These are phyloP conservation scores for Arthrobotrys entomopaga DNA, from an alignment of 2,329 filamentous ascomycete species.

Conservation along the genomic window DNA sequence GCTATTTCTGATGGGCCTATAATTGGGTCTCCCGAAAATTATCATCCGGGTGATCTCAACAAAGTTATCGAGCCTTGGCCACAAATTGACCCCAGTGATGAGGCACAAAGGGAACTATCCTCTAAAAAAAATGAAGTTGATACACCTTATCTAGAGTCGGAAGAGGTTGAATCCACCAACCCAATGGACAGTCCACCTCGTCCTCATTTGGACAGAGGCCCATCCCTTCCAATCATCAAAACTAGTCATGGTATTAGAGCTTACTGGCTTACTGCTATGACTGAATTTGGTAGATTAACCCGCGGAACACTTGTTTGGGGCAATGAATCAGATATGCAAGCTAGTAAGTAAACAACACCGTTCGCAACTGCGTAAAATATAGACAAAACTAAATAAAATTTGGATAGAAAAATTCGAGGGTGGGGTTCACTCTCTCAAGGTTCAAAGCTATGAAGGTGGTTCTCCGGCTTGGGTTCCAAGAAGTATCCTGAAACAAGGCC, in stretches of 20 bases:
- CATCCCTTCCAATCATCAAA: slow-evolving; percentile 31
- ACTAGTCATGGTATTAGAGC: slow-evolving; percentile 23
- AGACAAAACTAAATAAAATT: background rate
- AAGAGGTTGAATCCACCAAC: background rate
- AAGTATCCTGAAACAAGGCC: slow-evolving; percentile 41
- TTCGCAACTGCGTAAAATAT: background rate
- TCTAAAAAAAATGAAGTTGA: too few species aligned
- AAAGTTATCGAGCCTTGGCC: slow-evolving; percentile 12
- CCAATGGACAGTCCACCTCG: background rate
- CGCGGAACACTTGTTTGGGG: slow-evolving; percentile 47
- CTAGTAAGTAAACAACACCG: slow-evolving; percentile 26
- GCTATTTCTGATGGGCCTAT: slow-evolving; percentile 17
- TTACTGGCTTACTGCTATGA: slow-evolving; percentile 28
- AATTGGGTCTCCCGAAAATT: slow-evolving; percentile 38
- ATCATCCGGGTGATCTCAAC: slow-evolving; percentile 4
- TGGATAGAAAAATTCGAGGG: slow-evolving; percentile 34
- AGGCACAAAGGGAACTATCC: background rate
- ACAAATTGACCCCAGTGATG: background rate
- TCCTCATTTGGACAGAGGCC: slow-evolving; percentile 1
- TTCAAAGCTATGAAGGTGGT: slow-evolving; percentile 20
- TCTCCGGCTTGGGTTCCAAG: slow-evolving; percentile 40
- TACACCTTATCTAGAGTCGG: background rate
- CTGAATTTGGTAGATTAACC: slow-evolving; percentile 16
- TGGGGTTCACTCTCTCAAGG: slow-evolving; percentile 14
- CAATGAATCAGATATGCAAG: slow-evolving; percentile 29